Evolutionary conservation across 345 rosid species (phyloP).

Genomic region (Lepidium africanum): DNA sequence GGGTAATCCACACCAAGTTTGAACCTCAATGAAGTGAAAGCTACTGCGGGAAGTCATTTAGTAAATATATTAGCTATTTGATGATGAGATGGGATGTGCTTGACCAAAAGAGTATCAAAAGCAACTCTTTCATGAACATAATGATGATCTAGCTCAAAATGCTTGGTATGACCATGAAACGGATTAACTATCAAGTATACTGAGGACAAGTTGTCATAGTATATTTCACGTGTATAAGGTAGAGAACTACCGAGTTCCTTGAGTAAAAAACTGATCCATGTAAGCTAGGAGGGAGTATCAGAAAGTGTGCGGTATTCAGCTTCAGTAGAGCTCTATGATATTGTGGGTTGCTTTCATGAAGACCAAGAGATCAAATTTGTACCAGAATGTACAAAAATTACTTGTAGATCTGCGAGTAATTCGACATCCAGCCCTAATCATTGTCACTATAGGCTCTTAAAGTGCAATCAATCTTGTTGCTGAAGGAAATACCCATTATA

Average conservation of each 20-base stretch:
- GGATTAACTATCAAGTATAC: background rate
- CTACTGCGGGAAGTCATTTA: too few species aligned
- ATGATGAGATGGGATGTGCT: background rate
- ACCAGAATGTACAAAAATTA: background rate
- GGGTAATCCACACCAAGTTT: too few species aligned
- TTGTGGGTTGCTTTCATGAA: too few species aligned
- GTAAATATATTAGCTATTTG: too few species aligned
- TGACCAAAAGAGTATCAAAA: background rate
- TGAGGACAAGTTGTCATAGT: background rate
- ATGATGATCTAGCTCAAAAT: background rate
- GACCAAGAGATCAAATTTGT: too few species aligned
- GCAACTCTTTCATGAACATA: background rate
- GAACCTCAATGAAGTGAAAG: too few species aligned
- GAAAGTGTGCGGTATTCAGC: too few species aligned
- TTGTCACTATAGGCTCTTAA: background rate
- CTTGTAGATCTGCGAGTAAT: background rate
- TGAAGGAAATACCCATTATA: background rate
- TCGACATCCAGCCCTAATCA: background rate
- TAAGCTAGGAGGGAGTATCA: too few species aligned
- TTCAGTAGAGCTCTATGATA: too few species aligned
- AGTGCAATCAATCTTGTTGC: background rate
- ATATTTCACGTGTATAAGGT: background rate
- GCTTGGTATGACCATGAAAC: background rate
- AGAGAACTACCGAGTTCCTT: too few species aligned
- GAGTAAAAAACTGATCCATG: too few species aligned